Evolutionary conservation across 75 land plant species (phyloP), one percentile per base, ranked within the genome.

Genomic region (Isoetes taiwanensis): DNA sequence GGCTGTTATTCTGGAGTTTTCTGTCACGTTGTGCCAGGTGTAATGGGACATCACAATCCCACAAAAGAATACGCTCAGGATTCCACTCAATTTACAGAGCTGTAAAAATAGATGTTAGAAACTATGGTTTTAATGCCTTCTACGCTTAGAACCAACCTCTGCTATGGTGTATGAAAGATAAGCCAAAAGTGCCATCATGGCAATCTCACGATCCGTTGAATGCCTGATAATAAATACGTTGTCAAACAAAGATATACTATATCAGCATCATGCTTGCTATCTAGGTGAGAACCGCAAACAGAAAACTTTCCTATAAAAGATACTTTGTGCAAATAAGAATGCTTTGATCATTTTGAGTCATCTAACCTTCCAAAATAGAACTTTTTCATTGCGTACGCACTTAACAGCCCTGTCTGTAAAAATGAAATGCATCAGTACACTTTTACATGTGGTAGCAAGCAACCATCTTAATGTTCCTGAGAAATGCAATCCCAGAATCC

Each of bases 41-140:
- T 87, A 87, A 58, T 87, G 94, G 8, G 94, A 87, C 94, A 87
- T 87, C 17, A 86, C 88, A 57, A 86, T 86, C 41, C 93, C 93
- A 64, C 93, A 86, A 50, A 86, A 86, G 74, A 86, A 86, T 21
- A 86, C 89, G 1, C 89, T 84, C 31, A 86, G 81, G 34, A 86
- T 87, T 28, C 80, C 81, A 63, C 94, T 87, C 42, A 84, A 60
- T 39, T 80, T 37, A 60, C 74, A 73, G 21, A 46, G 19, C 50
- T 46, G 50, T n/a, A n/a, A n/a, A n/a, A n/a, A n/a, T n/a, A n/a
- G n/a, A n/a, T n/a, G n/a, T n/a, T n/a, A n/a, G n/a, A n/a, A n/a
- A n/a, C n/a, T n/a, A n/a, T n/a, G n/a, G n/a, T n/a, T n/a, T n/a
- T n/a, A n/a, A n/a, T n/a, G n/a, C n/a, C n/a, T n/a, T n/a, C n/a